These are phyloP conservation scores for Platanthera zijinensis DNA, from an alignment of 106 monocot genomes.

Conservation along the genomic window DNA sequence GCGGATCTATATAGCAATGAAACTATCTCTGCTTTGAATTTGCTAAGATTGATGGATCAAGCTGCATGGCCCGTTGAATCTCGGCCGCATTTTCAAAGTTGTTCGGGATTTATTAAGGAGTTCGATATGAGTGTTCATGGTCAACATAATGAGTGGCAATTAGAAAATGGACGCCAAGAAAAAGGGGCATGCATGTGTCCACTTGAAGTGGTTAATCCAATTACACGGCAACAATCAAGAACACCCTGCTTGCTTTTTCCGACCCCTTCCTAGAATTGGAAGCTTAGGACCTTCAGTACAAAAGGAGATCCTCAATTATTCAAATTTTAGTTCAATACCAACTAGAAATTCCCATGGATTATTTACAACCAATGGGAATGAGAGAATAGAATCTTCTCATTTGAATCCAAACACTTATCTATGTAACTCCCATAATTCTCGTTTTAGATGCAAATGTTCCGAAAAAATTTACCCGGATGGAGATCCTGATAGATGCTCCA, in stretches of 20 bases:
- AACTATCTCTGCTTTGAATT: slow-evolving; percentile 58
- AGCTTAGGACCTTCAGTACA: slow-evolving; percentile 45
- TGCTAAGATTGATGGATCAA: slow-evolving; percentile 72
- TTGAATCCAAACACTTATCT: slow-evolving; percentile 6
- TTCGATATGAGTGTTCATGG: slow-evolving; percentile 9
- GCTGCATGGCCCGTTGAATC: slow-evolving; percentile 26
- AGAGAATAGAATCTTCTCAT: slow-evolving; percentile 11
- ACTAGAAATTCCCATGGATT: not conserved
- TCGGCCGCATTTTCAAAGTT: slow-evolving; percentile 1
- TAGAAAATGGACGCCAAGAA: not conserved
- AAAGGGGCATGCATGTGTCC: not conserved
- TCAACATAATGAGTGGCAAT: slow-evolving; percentile 1
- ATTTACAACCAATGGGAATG: not conserved
- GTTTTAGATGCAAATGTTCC: slow-evolving; percentile 8
- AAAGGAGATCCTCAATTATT: slow-evolving; percentile 37
- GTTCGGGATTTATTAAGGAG: slow-evolving; percentile 7
- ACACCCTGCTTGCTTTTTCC: slow-evolving; percentile 30
- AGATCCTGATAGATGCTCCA: slow-evolving; percentile 1
- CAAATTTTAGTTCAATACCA: slow-evolving; percentile 17
- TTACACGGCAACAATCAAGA: slow-evolving; percentile 11
- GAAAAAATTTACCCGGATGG: slow-evolving; percentile 2
- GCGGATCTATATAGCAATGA: slow-evolving; percentile 30
- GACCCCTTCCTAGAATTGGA: slow-evolving; percentile 45
- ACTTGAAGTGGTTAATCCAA: slow-evolving; percentile 3
- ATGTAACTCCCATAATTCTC: slow-evolving; percentile 3